These are phyloP conservation scores for Cryomyces minteri DNA, from an alignment of 495 filamentous ascomycete genomes.

Conservation along the genomic window DNA sequence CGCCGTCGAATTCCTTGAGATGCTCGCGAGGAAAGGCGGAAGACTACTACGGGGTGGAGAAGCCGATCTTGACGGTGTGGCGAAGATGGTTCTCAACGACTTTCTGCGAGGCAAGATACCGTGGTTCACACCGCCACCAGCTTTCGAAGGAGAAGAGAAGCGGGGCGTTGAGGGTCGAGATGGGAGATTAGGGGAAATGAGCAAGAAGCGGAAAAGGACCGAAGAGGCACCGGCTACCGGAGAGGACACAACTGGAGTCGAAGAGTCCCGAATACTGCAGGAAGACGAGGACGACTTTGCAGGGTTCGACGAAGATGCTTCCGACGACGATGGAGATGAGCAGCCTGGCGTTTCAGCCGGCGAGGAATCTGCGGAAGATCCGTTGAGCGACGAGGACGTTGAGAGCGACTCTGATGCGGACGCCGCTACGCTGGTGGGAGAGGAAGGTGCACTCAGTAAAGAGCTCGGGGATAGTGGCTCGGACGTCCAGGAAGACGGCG, in stretches of 20 bases:
- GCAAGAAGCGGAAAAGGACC: conserved; percentile 29
- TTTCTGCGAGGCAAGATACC: conserved; percentile 89
- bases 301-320: not conserved
- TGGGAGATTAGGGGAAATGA: conserved; percentile 46
- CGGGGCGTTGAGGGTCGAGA: conserved; percentile 34
- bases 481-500: not conserved
- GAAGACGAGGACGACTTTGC: not conserved
- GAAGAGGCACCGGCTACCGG: not conserved
- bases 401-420: not conserved
- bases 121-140: conserved; percentile 78
- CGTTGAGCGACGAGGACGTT: not conserved
- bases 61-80: conserved; percentile 79
- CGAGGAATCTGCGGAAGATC: not conserved
- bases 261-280: not conserved
- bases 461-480: not conserved
- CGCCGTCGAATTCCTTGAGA: conserved; percentile 66
- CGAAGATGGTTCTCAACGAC: conserved; percentile 90
- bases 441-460: not conserved
- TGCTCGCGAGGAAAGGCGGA: conserved; percentile 74
- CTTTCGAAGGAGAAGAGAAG: conserved; percentile 29
- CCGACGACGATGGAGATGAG: not conserved
- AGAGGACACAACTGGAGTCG: not conserved
- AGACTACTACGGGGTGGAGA: conserved; percentile 77
- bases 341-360: not conserved
- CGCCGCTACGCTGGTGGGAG: not conserved